Evolutionary conservation across 2,329 filamentous ascomycete genomes (phyloP).

Genomic region (Albophoma yamanashiensis): DNA sequence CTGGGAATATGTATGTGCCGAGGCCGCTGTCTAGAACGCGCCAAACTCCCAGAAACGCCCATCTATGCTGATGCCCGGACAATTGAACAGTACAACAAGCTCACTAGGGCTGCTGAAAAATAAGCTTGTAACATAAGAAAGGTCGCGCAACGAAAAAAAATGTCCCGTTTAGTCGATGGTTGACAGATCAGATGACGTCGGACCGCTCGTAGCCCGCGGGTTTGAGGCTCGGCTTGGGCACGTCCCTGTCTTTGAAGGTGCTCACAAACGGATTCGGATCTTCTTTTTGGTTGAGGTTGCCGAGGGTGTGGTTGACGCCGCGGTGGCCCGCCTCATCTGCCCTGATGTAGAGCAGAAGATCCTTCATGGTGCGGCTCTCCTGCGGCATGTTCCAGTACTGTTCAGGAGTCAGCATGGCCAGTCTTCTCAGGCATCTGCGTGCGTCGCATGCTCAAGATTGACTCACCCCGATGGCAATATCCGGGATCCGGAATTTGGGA

Average conservation of each 20-base stretch:
- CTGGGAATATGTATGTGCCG: background rate
- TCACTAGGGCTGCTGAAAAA: background rate
- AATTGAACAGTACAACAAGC: background rate
- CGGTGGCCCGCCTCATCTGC: conserved; percentile 85
- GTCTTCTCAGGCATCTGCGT: background rate
- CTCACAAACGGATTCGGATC: conserved; percentile 92
- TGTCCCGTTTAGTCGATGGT: background rate
- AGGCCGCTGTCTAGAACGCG: background rate
- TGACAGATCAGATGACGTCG: conserved; percentile 53
- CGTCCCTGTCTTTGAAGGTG: conserved; percentile 60
- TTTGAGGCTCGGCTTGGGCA: conserved; percentile 55
- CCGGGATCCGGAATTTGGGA: conserved; percentile 62
- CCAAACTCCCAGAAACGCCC: background rate
- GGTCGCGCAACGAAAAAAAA: too few relatives aligned
- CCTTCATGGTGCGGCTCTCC: conserved; percentile 68
- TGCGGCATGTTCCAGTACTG: conserved; percentile 91
- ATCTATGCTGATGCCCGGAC: background rate
- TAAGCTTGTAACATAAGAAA: background rate
- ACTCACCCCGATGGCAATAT: conserved; percentile 62
- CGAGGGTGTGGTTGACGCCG: conserved; percentile 91
- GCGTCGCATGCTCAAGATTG: background rate
- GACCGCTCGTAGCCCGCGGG: conserved; percentile 71
- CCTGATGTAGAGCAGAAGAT: conserved; percentile 79
- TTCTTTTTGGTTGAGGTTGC: conserved; percentile 72
- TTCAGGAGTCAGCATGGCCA: background rate